These are phyloP conservation scores for Rhodomyrtus tomentosa DNA, from an alignment of 345 rosid genomes.

Conservation along the genomic window DNA sequence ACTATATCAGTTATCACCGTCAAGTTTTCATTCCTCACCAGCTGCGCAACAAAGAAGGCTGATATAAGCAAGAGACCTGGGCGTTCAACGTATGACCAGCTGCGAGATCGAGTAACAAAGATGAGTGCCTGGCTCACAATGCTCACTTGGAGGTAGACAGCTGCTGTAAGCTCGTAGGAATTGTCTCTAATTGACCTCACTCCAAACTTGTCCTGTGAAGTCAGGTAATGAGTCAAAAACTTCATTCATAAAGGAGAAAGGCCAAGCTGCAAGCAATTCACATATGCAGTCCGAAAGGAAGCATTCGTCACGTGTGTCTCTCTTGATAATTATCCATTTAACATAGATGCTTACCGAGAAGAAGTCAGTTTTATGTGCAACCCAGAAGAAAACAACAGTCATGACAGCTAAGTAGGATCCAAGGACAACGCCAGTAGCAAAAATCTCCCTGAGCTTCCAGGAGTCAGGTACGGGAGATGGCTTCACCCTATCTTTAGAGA, in stretches of 20 bases:
- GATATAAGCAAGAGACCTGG: conserved; percentile 60
- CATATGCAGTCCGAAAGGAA: not conserved
- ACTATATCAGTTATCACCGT: not conserved
- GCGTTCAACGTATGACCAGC: conserved; percentile 86
- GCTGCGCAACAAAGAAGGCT: conserved; percentile 68
- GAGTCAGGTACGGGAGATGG: conserved; percentile 82
- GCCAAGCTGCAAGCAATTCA: not conserved
- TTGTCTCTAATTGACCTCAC: conserved; percentile 48
- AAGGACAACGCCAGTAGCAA: conserved; percentile 71
- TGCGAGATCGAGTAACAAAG: conserved; percentile 88
- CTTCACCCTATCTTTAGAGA: conserved; percentile 74
- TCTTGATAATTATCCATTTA: not conserved
- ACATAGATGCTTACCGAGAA: conserved; percentile 42
- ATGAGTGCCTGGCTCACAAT: conserved; percentile 92
- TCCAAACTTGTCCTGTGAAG: conserved; percentile 57
- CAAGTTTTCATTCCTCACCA: conserved; percentile 27
- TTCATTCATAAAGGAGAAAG: not conserved
- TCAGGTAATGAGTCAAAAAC: not conserved
- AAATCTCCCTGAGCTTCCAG: conserved; percentile 87
- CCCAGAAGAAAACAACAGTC: conserved; percentile 90
- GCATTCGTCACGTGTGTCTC: not conserved
- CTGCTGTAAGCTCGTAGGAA: conserved; percentile 51
- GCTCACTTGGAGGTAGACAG: conserved; percentile 93
- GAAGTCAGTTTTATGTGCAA: conserved; percentile 47
- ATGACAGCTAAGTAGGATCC: conserved; percentile 76